phyloP scores from a whole-genome alignment of 2,329 filamentous ascomycete genomes.

The Colletotrichum neosansevieriae region DNA sequence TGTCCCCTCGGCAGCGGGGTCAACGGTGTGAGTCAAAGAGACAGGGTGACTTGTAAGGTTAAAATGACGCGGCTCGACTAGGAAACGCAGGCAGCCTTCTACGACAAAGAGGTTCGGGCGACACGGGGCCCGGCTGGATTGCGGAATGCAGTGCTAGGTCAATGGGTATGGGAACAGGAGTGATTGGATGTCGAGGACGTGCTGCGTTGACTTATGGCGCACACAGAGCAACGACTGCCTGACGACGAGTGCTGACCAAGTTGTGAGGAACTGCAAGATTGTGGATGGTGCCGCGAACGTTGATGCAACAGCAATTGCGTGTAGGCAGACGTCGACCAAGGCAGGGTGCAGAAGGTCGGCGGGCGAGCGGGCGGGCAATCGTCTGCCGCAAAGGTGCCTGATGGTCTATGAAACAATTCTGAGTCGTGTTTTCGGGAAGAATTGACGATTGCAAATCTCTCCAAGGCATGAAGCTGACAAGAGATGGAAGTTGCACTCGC shows the following conservation, averaged over 20 bases:
- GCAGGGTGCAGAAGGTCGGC: background rate
- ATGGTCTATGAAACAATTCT: background rate
- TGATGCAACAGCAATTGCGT: constrained; percentile 28
- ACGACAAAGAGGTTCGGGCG: constrained; percentile 2
- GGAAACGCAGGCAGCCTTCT: constrained; percentile 9
- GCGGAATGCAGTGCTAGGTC: background rate
- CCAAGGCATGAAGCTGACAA: background rate
- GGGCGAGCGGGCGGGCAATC: background rate
- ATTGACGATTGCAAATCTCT: background rate
- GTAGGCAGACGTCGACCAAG: constrained; percentile 8
- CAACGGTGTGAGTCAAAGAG: constrained; percentile 32
- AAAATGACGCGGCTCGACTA: constrained; percentile 37
- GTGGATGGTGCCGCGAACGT: constrained; percentile 21
- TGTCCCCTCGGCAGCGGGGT: constrained; percentile 12
- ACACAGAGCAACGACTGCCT: constrained; percentile 21
- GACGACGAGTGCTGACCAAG: constrained; percentile 17
- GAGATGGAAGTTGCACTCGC: constrained; percentile 17
- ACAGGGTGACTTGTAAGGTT: background rate
- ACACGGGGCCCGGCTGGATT: constrained; percentile 6
- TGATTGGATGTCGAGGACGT: constrained; percentile 1
- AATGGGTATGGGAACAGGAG: background rate
- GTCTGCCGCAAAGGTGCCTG: background rate
- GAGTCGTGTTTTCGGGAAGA: background rate
- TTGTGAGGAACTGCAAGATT: background rate
- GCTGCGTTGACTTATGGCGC: background rate